Percentiles rank a stretch among this genome's conserved stretches.
phyloP scores from a whole-genome alignment of 2,329 filamentous ascomycete genomes.

The Clonostachys solani region DNA sequence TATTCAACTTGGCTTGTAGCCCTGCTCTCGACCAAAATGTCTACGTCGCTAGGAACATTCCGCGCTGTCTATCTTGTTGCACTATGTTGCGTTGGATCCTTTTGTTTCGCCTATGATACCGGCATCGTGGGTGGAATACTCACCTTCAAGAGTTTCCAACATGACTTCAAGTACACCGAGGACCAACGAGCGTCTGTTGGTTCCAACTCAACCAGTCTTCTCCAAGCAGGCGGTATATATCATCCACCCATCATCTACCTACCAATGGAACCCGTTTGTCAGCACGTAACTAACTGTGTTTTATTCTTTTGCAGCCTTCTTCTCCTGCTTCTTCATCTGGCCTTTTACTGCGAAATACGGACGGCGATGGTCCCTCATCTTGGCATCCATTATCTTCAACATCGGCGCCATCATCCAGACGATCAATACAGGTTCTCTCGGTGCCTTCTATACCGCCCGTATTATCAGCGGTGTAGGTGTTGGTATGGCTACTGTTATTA shows the following conservation, averaged over 20 bases:
- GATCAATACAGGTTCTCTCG: slow-evolving; percentile 28
- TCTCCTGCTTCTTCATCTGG: slow-evolving; percentile 36
- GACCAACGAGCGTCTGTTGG: slow-evolving; percentile 21
- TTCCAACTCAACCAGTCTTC: slow-evolving; percentile 32
- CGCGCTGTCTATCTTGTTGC: slow-evolving; percentile 28
- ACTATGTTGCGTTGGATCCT: slow-evolving; percentile 30
- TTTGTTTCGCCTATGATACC: slow-evolving; percentile 35
- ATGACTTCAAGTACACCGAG: slow-evolving; percentile 26
- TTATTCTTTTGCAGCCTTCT: slow-evolving; percentile 22
- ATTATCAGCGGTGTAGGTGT: slow-evolving; percentile 28
- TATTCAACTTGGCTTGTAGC: neutral
- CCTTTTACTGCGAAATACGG: slow-evolving; percentile 34
- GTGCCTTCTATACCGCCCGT: slow-evolving; percentile 30
- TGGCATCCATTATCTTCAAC: slow-evolving; percentile 37
- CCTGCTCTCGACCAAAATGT: neutral
- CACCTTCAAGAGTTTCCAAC: slow-evolving; percentile 28
- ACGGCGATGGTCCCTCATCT: slow-evolving; percentile 30
- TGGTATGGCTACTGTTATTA: slow-evolving; percentile 32
- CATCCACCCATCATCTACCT: neutral
- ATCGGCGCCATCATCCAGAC: slow-evolving; percentile 32
- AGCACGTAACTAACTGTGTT: neutral
- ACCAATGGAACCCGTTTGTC: too few relatives aligned
- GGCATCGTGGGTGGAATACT: slow-evolving; percentile 35
- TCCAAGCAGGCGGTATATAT: slow-evolving; percentile 31
- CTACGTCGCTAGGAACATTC: slow-evolving; percentile 21